Evolutionary conservation across 192 early-diverging fungal species (phyloP).

Genomic region (Geosiphon pyriformis): DNA sequence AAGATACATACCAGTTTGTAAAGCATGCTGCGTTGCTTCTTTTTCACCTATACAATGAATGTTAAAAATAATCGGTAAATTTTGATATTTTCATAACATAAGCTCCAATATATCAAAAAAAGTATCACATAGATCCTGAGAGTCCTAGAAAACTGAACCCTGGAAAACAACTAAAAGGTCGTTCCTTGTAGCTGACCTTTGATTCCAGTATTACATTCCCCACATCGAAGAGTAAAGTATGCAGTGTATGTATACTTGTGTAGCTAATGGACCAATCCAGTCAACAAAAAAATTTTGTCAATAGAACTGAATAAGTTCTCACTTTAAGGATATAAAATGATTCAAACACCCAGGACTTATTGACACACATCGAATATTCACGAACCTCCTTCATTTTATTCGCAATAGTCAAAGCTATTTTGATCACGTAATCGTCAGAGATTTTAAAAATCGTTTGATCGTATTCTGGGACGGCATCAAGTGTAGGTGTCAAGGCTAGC

Average conservation of each 20-base stretch:
- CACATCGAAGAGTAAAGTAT: slow-evolving; percentile 65
- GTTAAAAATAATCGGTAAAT: background rate
- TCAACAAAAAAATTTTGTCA: background rate
- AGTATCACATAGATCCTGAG: too few species aligned
- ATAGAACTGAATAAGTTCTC: background rate
- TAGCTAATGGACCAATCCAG: slow-evolving; percentile 33
- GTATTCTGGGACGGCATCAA: slow-evolving; percentile 54
- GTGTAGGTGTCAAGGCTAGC: slow-evolving; percentile 55
- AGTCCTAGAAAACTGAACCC: too few species aligned
- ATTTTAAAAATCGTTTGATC: slow-evolving; percentile 64
- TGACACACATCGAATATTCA: background rate
- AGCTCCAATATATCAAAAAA: too few species aligned
- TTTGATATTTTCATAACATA: too few species aligned
- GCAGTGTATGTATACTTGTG: slow-evolving; percentile 71
- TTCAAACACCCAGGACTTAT: background rate
- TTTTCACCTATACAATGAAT: slow-evolving; percentile 36
- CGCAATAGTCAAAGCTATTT: slow-evolving; percentile 38
- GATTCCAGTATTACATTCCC: slow-evolving; percentile 49
- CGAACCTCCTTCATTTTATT: slow-evolving; percentile 39
- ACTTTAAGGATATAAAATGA: background rate
- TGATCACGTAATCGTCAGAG: slow-evolving; percentile 28
- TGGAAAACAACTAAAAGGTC: too few species aligned
- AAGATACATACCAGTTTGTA: slow-evolving; percentile 30
- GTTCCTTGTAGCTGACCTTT: slow-evolving; percentile 36
- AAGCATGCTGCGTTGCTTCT: slow-evolving; percentile 59